phyloP scores from a whole-genome alignment of 345 rosid species.

The Abelmoschus esculentus region DNA sequence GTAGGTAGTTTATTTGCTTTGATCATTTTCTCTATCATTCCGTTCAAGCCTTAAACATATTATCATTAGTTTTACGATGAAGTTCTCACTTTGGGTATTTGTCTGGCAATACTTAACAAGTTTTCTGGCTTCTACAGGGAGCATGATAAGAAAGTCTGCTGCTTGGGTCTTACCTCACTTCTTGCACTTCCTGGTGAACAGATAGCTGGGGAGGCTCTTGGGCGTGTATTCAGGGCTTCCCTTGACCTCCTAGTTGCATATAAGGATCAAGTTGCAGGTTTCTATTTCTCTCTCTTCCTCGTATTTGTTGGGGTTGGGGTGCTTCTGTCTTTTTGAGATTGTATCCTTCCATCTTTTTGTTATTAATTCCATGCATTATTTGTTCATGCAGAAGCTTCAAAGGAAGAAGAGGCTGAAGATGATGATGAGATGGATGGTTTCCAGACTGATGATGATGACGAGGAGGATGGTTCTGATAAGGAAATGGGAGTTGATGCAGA shows the following conservation, averaged over 20 bases:
- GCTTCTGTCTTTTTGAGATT: background rate
- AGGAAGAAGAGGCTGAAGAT: slow-evolving; percentile 71
- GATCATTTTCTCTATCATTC: background rate
- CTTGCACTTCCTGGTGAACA: slow-evolving; percentile 78
- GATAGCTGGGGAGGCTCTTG: slow-evolving; percentile 78
- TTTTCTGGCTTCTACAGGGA: slow-evolving; percentile 47
- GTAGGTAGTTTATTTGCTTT: slow-evolving; percentile 24
- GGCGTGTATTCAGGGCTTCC: slow-evolving; percentile 69
- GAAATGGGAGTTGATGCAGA: slow-evolving; percentile 92
- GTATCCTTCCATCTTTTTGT: background rate
- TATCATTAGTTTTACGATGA: background rate
- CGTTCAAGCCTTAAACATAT: background rate
- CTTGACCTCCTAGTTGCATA: slow-evolving; percentile 87
- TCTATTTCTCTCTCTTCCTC: background rate
- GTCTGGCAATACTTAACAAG: too few species aligned
- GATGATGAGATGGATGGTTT: slow-evolving; percentile 95
- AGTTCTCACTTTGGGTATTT: background rate
- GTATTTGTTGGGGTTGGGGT: too few species aligned
- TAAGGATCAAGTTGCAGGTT: slow-evolving; percentile 96
- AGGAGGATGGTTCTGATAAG: slow-evolving; percentile 77
- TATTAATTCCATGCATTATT: background rate
- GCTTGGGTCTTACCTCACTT: slow-evolving; percentile 84
- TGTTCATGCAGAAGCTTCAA: slow-evolving; percentile 61
- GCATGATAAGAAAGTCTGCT: slow-evolving; percentile 92
- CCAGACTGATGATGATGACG: slow-evolving; percentile 51